Base-by-base conservation (phyloP, 2,329 filamentous ascomycete species). In the Colletotrichum tofieldiae region DNA sequence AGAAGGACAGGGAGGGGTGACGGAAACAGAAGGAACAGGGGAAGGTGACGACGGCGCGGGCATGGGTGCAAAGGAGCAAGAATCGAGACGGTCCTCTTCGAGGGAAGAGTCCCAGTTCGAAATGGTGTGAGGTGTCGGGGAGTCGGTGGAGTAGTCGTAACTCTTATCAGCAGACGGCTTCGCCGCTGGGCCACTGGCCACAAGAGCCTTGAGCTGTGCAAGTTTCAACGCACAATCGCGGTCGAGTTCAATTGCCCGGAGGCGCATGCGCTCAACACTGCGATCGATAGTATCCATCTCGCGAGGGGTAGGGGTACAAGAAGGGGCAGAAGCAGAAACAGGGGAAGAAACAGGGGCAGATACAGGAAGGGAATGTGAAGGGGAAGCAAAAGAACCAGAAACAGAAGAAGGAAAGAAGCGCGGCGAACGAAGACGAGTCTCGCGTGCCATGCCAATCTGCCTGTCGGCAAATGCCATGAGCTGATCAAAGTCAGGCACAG, bases 101-200 rank as follows among this genome's bases (percentile, higher is more conserved):
- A 63, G 32, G 32, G 65, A 63, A 5, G 65, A 61, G 29, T 67
- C 65, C 35, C 58, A 67, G 65, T 63, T 60, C 12, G 65, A 67
- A 11, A 63, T 67, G 26, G 56, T 67, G 26, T 51, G 41, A 51
- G 65, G 65, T 18, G 65, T 67, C 14, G 65, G 65, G 20, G 45
- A 51, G 8, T 61, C 58, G 12, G 58, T 64, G 3, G 47, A 54
- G 37, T 68, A 63, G 49, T 68, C 65, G 59, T 68, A 47, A n/a
- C 45, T 59, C 41, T 59, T 64, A 12, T 63, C 29, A 20, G 47
- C 26, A 47, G 47, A 52, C 47, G 47, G 29, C 29, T 61, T 49
- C 41, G 45, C 20, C 37, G 11, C 16, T 14, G 37, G 14, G 35
- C 65, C 49, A 32, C 47, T 41, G 20, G 56, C 45, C 26, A 43